Evolutionary conservation across 176 grass and related monocot genomes (phyloP), one percentile per base, ranked within the genome.

Genomic region (Areca catechu): DNA sequence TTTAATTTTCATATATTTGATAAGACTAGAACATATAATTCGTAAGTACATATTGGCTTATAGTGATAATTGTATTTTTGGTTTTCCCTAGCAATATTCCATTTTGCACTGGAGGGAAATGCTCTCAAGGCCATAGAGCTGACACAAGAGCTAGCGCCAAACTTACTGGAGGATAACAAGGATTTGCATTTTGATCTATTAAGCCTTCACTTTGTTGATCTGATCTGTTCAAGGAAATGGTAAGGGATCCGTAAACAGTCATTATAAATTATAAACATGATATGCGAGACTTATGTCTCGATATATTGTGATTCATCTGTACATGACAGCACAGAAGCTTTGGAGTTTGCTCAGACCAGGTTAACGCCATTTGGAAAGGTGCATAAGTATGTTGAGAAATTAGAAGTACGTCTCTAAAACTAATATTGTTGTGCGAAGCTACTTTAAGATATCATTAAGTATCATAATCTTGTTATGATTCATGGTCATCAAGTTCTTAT

Each of bases 131-230:
- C 94, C 53, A 98, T 85, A 80, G 81, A 98, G 63, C 79, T 92
- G 56, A 93, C 88, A 62, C 73, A 98, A 77, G 78, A 92, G 54
- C 70, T 98, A 74, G 76, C 84, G 2, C 84, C 94, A 22, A 89
- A 81, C 48, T 83, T 98, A 67, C 71, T 98, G 19, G 81, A 80
- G 63, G 77, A 80, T 24, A 86, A 98, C 81, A 89, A 80, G 79
- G 88, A 89, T 64, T 82, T 93, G 58, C 73, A 89, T 76, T 92
- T 93, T 83, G 94, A 93, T 69, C 81, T 98, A 60, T 48, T 93
- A 75, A 92, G 87, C 69, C 94, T 98, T 18, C 88, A 98, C 65
- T 98, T 98, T 74, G 80, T 88, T 58, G 81, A 98, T 56, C 71
- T 98, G 20, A 71, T 98, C 59, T 81, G 79, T 20, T 71, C 79